Base-by-base conservation (phyloP, 495 filamentous ascomycete species). In the Annulohypoxylon maeteangense region DNA sequence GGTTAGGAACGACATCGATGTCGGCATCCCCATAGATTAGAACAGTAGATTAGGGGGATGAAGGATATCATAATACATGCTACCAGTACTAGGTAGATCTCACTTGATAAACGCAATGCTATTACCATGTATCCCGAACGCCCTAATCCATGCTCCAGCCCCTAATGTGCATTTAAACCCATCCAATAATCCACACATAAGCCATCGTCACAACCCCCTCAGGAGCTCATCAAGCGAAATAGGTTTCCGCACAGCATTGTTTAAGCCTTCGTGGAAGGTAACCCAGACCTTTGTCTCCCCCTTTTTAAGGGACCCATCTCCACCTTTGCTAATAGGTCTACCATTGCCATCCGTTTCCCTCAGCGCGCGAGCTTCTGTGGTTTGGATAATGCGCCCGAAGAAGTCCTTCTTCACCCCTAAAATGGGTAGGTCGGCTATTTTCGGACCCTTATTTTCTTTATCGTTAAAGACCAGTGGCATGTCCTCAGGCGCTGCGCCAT, bases 241-340 rank as follows among this genome's bases (percentile, higher is more conserved):
- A 3, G 94, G 93, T 78, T 98, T 98, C 76, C 92, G 87, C 45
- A 99, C 95, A 8, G 95, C 95, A 82, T 98, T 98, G 70, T 92
- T 95, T 77, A 93, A 90, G n/a, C 95, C 95, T 80, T 98, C 95
- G 75, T 98, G 91, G 77, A 91, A 99, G 67, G 90, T 97, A 22
- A 97, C 90, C 95, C 95, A 99, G 10, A 96, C 90, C 75, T 89
- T 90, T 20, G 80, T 81, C 48, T 87, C 87, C 47, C 79, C 74
- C 25, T 79, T 82, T 7, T 69, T 81, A 22, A 81, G 72, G 48
- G 81, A 79, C 3, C 70, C 79, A 18, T 73, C 72, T 7, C 74
- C 66, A 77, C 48, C 75, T 73, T 64, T 78, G 68, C 50, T 81
- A 70, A 76, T 78, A 38, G 74, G 79, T 32, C 68, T 78, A 74